Percentiles rank a stretch among this genome's conserved stretches.
phyloP scores from a whole-genome alignment of 768 basidiomycete genomes.

The Leccinum imitatum region DNA sequence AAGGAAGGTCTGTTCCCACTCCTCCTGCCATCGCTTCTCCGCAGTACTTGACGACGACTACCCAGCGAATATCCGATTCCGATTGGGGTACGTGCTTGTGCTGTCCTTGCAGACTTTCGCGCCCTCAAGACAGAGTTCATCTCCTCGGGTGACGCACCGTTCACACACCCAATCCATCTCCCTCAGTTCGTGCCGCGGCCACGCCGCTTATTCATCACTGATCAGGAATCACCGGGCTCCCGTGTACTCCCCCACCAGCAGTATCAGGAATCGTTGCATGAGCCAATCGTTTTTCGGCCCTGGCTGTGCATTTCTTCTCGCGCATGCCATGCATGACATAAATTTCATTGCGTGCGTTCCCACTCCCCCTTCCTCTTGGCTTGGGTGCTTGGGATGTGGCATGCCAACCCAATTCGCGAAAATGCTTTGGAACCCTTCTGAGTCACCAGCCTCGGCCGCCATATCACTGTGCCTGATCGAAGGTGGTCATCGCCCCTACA shows the following conservation, averaged over 20 bases:
- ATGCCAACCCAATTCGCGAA: constrained; percentile 1
- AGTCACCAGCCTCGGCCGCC: constrained; percentile 4
- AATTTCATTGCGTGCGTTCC: not conserved
- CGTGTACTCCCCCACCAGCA: constrained; percentile 3
- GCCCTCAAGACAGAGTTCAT: constrained; percentile 5
- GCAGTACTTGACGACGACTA: constrained; percentile 18
- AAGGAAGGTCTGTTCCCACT: constrained; percentile 18
- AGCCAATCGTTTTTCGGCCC: not conserved
- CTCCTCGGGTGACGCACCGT: constrained; percentile 19
- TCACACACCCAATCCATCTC: constrained; percentile 10
- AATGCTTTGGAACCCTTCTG: constrained; percentile 3
- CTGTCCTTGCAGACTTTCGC: not conserved
- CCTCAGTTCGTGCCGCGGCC: not conserved
- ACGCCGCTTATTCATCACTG: constrained; percentile 12
- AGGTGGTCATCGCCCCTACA: constrained; percentile 10
- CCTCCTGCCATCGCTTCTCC: constrained; percentile 20
- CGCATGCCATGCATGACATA: constrained; percentile 1
- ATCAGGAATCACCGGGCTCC: constrained; percentile 19
- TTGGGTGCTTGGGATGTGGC: not conserved
- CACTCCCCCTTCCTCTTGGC: not conserved
- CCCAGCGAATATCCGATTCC: constrained; percentile 17
- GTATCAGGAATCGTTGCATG: constrained; percentile 15
- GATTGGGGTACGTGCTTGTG: not conserved
- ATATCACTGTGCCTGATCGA: constrained; percentile 29
- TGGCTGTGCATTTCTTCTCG: constrained; percentile 3